These are phyloP conservation scores for Neocallimastix lanati DNA, from an alignment of 192 early-diverging fungal genomes.

Conservation along the genomic window DNA sequence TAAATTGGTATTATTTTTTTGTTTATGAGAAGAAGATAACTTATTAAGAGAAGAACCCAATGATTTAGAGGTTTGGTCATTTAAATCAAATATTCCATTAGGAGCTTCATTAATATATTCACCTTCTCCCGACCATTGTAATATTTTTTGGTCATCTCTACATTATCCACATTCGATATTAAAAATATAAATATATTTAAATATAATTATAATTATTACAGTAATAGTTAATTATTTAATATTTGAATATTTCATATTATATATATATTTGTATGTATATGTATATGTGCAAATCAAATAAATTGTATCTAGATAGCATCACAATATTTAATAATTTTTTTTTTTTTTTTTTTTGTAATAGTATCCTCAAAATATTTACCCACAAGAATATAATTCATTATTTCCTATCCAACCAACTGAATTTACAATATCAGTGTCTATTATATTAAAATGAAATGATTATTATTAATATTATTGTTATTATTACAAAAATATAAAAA, in stretches of 20 bases:
- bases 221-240: too few relatives aligned
- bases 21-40: not conserved
- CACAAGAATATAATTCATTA: slow-evolving; percentile 34
- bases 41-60: not conserved
- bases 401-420: slow-evolving; percentile 33
- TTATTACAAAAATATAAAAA: too few relatives aligned
- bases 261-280: too few relatives aligned
- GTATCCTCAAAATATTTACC: slow-evolving; percentile 16
- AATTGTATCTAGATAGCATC: too few relatives aligned
- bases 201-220: too few relatives aligned
- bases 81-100: slow-evolving; percentile 10
- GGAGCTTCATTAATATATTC: slow-evolving; percentile 16
- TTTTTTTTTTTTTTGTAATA: not conserved
- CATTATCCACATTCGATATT: not conserved
- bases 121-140: slow-evolving; percentile 31
- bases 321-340: too few relatives aligned
- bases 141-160: slow-evolving; percentile 27
- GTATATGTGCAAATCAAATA: too few relatives aligned
- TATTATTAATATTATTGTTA: too few relatives aligned
- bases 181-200: too few relatives aligned
- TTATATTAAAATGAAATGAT: too few relatives aligned
- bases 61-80: not conserved
- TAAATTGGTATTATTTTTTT: slow-evolving; percentile 2
- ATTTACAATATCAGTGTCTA: slow-evolving; percentile 28
- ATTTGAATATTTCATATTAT: too few relatives aligned